Evolutionary conservation across 805 yeast genomes (phyloP).

Genomic region (Ogataea saltuana): DNA sequence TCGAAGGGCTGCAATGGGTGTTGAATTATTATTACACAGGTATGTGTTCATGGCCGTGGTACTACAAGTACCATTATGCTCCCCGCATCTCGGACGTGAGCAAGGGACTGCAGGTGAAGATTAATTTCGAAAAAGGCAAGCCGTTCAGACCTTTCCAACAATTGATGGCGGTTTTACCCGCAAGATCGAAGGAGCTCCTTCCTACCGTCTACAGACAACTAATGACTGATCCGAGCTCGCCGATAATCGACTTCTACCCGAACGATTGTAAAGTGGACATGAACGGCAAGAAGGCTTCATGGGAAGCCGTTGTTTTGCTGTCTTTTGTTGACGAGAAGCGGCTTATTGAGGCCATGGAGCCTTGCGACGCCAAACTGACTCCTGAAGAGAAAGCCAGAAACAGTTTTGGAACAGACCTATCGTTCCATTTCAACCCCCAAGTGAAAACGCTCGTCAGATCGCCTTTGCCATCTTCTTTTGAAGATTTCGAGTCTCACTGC

Average conservation of each 20-base stretch:
- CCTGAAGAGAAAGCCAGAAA: constrained; percentile 77
- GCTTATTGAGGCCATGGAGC: constrained; percentile 69
- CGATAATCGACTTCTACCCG: constrained; percentile 90
- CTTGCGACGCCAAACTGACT: constrained; percentile 59
- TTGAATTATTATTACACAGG: constrained; percentile 87
- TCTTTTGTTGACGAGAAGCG: constrained; percentile 87
- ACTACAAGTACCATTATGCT: constrained; percentile 82
- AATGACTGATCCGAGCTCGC: constrained; percentile 84
- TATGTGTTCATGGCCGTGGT: constrained; percentile 96
- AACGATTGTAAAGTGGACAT: constrained; percentile 80
- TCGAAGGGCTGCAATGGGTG: constrained; percentile 98
- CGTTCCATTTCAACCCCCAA: constrained; percentile 77
- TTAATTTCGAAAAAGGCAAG: constrained; percentile 63
- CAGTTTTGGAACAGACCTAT: constrained; percentile 66
- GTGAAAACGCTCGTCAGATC: constrained; percentile 64
- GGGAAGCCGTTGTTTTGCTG: constrained; percentile 96
- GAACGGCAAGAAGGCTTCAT: constrained; percentile 93
- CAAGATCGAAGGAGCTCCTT: constrained; percentile 77
- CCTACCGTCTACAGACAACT: constrained; percentile 76
- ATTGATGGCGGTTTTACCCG: constrained; percentile 96
- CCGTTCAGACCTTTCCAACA: constrained; percentile 96
- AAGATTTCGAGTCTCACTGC: constrained; percentile 80
- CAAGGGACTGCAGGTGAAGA: constrained; percentile 64
- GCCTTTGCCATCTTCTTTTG: constrained; percentile 74
- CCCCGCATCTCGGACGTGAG: constrained; percentile 90